Conservation (phyloP, 164 flowering plant species). For the Santalum album region DNA sequence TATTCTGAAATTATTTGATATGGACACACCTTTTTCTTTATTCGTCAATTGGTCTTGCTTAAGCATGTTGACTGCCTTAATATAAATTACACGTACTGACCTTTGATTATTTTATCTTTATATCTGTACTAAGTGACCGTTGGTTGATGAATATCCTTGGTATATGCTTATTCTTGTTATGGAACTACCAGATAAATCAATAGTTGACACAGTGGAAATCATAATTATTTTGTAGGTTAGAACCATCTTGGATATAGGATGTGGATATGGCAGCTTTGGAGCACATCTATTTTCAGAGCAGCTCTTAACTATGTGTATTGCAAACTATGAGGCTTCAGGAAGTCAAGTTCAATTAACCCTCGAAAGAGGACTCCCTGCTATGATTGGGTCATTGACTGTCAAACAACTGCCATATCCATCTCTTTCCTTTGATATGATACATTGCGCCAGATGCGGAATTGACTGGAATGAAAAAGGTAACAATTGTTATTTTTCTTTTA, state of each 20-base stretch:
- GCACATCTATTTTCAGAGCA: constrained; percentile 87
- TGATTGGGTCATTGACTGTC: constrained; percentile 72
- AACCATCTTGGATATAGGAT: constrained; percentile 89
- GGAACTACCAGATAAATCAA: too few relatives aligned
- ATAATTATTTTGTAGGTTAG: constrained; percentile 52
- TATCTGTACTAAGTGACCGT: too few relatives aligned
- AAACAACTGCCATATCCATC: constrained; percentile 88
- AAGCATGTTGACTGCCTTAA: too few relatives aligned
- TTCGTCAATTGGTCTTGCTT: too few relatives aligned
- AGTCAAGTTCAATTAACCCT: constrained; percentile 97
- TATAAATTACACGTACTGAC: too few relatives aligned
- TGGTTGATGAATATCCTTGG: too few relatives aligned
- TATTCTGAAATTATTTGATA: too few relatives aligned
- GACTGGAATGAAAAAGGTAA: constrained; percentile 98
- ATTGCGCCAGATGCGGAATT: constrained; percentile 77
- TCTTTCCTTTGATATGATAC: constrained; percentile 95
- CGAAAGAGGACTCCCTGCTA: constrained; percentile 99
- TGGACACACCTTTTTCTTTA: too few relatives aligned
- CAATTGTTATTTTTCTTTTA: too few relatives aligned
- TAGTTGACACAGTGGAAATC: too few relatives aligned
- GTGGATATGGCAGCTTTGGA: constrained; percentile 99
- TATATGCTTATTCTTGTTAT: too few relatives aligned
- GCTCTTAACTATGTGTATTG: constrained; percentile 85
- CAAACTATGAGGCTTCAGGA: constrained; percentile 83
- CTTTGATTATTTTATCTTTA: too few relatives aligned